Conservation (phyloP, 306 rosid genomes). For the Cyclanthera cordifolia region DNA sequence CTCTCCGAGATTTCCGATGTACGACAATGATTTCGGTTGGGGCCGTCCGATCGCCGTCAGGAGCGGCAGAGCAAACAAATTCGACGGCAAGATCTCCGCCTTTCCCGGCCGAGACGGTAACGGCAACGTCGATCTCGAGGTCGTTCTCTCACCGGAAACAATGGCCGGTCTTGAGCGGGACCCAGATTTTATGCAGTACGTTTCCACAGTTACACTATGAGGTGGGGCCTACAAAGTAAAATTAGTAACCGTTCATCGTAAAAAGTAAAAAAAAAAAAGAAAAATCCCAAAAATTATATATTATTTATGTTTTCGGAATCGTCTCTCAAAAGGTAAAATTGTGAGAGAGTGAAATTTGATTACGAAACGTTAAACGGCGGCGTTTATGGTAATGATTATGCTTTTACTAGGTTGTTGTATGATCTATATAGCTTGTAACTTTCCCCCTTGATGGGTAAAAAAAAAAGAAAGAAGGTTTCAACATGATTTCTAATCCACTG, state of each 20-base stretch:
- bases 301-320: not conserved
- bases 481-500: not conserved
- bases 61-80: slow-evolving; percentile 17
- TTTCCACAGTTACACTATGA: not conserved
- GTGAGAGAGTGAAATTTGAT: not conserved
- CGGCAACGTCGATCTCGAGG: slow-evolving; percentile 17
- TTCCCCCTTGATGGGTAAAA: not conserved
- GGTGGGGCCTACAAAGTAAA: not conserved
- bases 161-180: slow-evolving; percentile 18
- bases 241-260: not conserved
- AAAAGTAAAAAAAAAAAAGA: not conserved
- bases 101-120: slow-evolving; percentile 17
- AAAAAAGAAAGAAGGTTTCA: not conserved
- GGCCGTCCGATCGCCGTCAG: slow-evolving; percentile 16
- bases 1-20: slow-evolving; percentile 21
- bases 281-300: not conserved
- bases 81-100: slow-evolving; percentile 23
- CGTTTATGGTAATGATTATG: slow-evolving; percentile 5
- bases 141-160: slow-evolving; percentile 16
- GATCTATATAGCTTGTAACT: slow-evolving; percentile 5
- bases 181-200: slow-evolving; percentile 16
- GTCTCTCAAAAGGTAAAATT: not conserved
- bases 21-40: slow-evolving; percentile 21
- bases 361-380: not conserved
- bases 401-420: not conserved